A percentile compares a stretch with the other conserved stretches of the same genome.
Conservation (phyloP, 345 rosid species). For the Sisymbrium irio region DNA sequence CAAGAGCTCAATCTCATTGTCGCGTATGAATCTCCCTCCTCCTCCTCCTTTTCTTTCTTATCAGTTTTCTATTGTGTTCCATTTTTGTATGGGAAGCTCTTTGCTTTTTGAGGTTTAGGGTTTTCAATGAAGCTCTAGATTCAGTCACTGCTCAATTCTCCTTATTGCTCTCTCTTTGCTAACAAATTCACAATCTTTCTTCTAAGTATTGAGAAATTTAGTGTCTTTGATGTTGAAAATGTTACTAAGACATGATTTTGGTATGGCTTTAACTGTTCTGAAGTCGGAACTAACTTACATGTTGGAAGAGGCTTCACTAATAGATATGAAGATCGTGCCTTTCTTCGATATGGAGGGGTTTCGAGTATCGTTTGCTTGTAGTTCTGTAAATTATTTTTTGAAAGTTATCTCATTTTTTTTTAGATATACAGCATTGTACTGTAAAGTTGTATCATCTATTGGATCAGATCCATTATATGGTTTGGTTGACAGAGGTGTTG, state of each 20-base stretch:
- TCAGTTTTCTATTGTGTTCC: not conserved
- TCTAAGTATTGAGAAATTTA: too few relatives aligned
- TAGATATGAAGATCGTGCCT: not conserved
- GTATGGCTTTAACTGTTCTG: not conserved
- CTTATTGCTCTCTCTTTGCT: not conserved
- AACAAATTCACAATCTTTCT: not conserved
- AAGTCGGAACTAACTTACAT: constrained; percentile 6
- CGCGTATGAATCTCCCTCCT: constrained; percentile 49
- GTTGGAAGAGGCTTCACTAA: not conserved
- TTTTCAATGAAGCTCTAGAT: constrained; percentile 10
- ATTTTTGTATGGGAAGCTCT: not conserved
- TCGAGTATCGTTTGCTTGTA: not conserved
- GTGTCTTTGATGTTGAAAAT: not conserved
- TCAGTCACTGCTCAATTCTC: not conserved
- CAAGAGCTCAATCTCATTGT: constrained; percentile 94
- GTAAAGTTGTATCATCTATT: not conserved
- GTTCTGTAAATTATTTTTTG: not conserved
- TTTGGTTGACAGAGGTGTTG: constrained; percentile 10
- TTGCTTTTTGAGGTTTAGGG: constrained; percentile 25
- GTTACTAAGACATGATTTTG: not conserved
- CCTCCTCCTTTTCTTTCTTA: not conserved
- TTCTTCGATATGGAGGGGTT: not conserved
- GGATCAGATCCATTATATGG: not conserved
- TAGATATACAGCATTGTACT: not conserved
- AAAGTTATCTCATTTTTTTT: not conserved